Evolutionary conservation across 768 basidiomycete species (phyloP).

Genomic region (Trametes meyenii): DNA sequence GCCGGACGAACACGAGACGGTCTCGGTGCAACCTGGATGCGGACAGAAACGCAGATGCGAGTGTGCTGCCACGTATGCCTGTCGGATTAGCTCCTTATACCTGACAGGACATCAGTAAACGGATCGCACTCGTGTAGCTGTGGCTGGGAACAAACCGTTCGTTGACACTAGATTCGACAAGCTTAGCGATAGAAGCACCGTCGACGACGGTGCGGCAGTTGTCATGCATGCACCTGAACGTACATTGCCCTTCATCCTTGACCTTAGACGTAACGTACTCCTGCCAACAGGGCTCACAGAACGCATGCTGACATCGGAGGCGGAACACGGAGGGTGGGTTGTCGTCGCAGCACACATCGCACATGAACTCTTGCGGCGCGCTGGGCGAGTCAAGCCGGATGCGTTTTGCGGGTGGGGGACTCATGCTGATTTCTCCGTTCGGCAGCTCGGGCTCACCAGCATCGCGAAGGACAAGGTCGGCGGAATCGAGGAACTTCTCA

Average conservation of each 20-base stretch:
- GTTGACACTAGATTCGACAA: constrained; percentile 48
- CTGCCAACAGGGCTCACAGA: constrained; percentile 83
- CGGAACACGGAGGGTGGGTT: constrained; percentile 58
- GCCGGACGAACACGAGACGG: constrained; percentile 81
- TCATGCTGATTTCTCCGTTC: constrained; percentile 9
- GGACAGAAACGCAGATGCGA: constrained; percentile 90
- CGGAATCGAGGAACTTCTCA: constrained; percentile 95
- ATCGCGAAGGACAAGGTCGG: constrained; percentile 58
- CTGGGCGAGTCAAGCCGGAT: constrained; percentile 29
- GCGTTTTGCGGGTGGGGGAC: constrained; percentile 31
- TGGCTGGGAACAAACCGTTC: constrained; percentile 11
- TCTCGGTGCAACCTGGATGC: constrained; percentile 90
- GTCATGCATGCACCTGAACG: constrained; percentile 80
- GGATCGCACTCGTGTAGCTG: not conserved
- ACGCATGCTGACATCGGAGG: constrained; percentile 81
- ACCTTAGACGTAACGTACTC: constrained; percentile 80
- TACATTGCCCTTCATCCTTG: constrained; percentile 74
- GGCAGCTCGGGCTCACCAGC: constrained; percentile 40
- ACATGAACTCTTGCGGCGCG: constrained; percentile 61
- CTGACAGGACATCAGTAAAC: constrained; percentile 16
- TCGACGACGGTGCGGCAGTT: constrained; percentile 66
- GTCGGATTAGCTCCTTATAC: constrained; percentile 75
- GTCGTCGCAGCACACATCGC: constrained; percentile 87
- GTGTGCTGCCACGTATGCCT: constrained; percentile 89
- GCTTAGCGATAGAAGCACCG: constrained; percentile 56